Evolutionary conservation across 2,329 filamentous ascomycete species (phyloP).

Genomic region (Monascus ruber): DNA sequence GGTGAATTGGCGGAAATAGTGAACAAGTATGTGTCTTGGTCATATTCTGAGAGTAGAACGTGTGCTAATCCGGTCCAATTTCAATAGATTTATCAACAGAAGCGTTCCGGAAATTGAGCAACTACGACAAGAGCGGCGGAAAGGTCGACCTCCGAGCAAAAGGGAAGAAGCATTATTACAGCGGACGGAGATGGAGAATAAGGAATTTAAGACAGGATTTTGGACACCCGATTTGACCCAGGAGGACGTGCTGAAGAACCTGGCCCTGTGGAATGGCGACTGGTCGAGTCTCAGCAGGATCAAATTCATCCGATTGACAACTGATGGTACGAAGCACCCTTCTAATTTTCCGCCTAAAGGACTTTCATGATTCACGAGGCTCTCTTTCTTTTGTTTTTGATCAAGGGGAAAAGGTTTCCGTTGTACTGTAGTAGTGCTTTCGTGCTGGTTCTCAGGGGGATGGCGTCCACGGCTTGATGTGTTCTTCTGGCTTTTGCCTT

Average conservation of each 20-base stretch:
- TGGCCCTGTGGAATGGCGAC: slow-evolving; percentile 68
- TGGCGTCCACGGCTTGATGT: no score
- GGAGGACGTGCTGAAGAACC: slow-evolving; percentile 49
- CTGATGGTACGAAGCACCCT: slow-evolving; percentile 51
- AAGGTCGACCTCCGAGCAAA: slow-evolving; percentile 66
- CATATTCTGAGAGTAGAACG: neutral
- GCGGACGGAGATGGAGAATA: slow-evolving; percentile 57
- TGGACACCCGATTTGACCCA: slow-evolving; percentile 65
- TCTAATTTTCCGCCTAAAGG: slow-evolving; percentile 69
- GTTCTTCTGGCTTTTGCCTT: no score
- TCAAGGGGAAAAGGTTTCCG: no score
- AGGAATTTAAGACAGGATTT: slow-evolving; percentile 75
- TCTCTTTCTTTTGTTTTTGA: slow-evolving; percentile 5
- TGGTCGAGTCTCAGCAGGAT: slow-evolving; percentile 71
- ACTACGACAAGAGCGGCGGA: slow-evolving; percentile 52
- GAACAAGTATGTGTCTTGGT: slow-evolving; percentile 40
- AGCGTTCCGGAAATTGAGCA: slow-evolving; percentile 27
- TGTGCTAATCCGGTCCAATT: slow-evolving; percentile 4
- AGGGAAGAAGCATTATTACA: slow-evolving; percentile 67
- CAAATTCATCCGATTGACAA: slow-evolving; percentile 64
- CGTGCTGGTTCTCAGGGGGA: no score
- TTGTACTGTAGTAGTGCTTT: no score
- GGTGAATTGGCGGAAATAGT: slow-evolving; percentile 41
- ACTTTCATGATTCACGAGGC: slow-evolving; percentile 26
- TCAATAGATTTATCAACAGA: slow-evolving; percentile 25